Percentiles rank a stretch among this genome's conserved stretches.
Evolutionary conservation across 2,329 filamentous ascomycete species (phyloP).

Genomic region (Myriangium duriaei): DNA sequence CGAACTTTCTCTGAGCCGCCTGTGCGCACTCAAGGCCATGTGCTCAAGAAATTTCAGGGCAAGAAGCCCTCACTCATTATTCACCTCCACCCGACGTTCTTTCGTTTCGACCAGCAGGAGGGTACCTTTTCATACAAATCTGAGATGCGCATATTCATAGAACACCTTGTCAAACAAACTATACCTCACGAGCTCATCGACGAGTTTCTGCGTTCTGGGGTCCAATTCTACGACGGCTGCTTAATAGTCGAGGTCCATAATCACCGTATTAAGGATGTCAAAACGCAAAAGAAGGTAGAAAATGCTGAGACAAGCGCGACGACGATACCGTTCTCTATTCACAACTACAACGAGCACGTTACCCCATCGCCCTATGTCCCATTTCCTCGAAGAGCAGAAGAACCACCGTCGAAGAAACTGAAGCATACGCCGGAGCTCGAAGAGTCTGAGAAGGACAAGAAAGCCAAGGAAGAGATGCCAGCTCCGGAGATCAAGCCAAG

Average conservation of each 20-base stretch:
- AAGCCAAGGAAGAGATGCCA: conserved; percentile 17
- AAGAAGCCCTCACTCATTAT: conserved; percentile 71
- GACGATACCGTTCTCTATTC: conserved; percentile 65
- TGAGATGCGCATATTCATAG: conserved; percentile 70
- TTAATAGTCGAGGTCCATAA: conserved; percentile 92
- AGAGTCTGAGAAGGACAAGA: conserved; percentile 34
- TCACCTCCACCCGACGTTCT: conserved; percentile 74
- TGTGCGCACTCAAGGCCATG: conserved; percentile 61
- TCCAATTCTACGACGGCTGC: conserved; percentile 84
- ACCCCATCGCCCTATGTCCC: conserved; percentile 79
- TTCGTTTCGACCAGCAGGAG: conserved; percentile 87
- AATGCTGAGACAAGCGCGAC: conserved; percentile 43
- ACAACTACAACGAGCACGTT: conserved; percentile 82
- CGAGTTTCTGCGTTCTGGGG: conserved; percentile 57
- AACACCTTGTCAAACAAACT: conserved; percentile 63
- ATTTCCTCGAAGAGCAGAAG: conserved; percentile 39
- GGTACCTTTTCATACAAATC: conserved; percentile 86
- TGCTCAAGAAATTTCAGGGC: conserved; percentile 67
- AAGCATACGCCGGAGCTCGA: conserved; percentile 25
- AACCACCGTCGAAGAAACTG: conserved; percentile 28
- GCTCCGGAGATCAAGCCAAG: conserved; percentile 14
- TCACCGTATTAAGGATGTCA: conserved; percentile 55
- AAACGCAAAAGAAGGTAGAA: conserved; percentile 33
- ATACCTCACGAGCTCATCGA: conserved; percentile 82
- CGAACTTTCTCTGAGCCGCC: conserved; percentile 19